These are phyloP conservation scores for Penicillium sp. DNA, from an alignment of 2,329 filamentous ascomycete species.

Conservation along the genomic window DNA sequence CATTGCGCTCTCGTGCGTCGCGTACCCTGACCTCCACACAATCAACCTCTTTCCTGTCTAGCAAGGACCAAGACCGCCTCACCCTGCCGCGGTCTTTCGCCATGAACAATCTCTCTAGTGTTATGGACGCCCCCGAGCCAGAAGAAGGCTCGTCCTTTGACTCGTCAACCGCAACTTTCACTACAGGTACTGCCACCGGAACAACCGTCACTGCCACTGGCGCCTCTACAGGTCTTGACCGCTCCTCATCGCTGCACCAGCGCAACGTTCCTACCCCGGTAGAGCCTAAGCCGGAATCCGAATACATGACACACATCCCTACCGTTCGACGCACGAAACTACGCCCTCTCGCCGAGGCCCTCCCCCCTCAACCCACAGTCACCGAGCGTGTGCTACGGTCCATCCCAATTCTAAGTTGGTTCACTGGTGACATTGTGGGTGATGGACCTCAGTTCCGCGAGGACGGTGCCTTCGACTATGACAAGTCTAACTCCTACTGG, in stretches of 20 bases:
- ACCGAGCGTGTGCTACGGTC: constrained; percentile 63
- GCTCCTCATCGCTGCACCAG: constrained; percentile 26
- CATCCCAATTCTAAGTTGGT: constrained; percentile 70
- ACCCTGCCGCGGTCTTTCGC: constrained; percentile 43
- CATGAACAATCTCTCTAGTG: constrained; percentile 36
- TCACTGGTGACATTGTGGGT: constrained; percentile 57
- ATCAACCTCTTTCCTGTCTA: constrained; percentile 35
- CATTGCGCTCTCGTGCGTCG: constrained; percentile 29
- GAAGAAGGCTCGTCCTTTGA: constrained; percentile 35
- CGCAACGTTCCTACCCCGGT: constrained; percentile 23
- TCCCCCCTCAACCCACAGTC: constrained; percentile 67
- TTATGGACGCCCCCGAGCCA: constrained; percentile 20
- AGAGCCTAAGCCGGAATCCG: constrained; percentile 41
- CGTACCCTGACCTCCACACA: constrained; percentile 38
- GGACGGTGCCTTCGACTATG: constrained; percentile 65
- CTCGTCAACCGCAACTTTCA: constrained; percentile 42
- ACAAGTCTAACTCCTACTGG: constrained; percentile 62
- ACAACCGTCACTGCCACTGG: constrained; percentile 17
- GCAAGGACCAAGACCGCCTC: constrained; percentile 30
- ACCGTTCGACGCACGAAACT: constrained; percentile 65
- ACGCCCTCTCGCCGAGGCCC: constrained; percentile 67
- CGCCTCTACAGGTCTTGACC: not conserved
- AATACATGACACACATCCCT: constrained; percentile 60
- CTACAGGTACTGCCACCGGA: constrained; percentile 41
- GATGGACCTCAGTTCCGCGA: constrained; percentile 47